Evolutionary conservation across 2,329 filamentous ascomycete genomes (phyloP).

Genomic region (Dryadomyces sulphureus): DNA sequence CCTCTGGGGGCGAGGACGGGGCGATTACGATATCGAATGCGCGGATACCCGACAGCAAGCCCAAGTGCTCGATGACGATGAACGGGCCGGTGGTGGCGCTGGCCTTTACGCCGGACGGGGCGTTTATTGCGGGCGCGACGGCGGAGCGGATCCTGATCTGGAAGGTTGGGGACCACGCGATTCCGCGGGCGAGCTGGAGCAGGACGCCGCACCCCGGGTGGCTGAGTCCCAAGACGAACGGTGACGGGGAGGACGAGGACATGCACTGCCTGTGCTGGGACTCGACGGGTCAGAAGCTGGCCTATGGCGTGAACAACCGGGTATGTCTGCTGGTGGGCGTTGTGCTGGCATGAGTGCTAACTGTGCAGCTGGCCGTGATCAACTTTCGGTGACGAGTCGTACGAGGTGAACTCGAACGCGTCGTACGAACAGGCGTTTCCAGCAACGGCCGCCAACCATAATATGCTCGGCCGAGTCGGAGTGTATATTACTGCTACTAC

Average conservation of each 20-base stretch:
- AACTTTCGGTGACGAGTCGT: conserved; percentile 10
- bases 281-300: conserved; percentile 43
- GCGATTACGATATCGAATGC: conserved; percentile 50
- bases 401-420: too few species aligned
- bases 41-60: conserved; percentile 35
- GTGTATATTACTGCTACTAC: conserved; percentile 4
- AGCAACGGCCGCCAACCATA: too few species aligned
- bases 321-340: conserved; percentile 25
- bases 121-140: conserved; percentile 47
- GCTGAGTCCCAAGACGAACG: conserved; percentile 39
- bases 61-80: conserved; percentile 47
- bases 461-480: neutral
- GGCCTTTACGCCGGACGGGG: conserved; percentile 48
- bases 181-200: conserved; percentile 47
- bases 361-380: conserved; percentile 11
- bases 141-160: conserved; percentile 45
- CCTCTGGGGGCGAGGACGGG: conserved; percentile 47
- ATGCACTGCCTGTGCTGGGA: conserved; percentile 50
- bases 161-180: conserved; percentile 44
- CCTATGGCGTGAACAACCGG: conserved; percentile 47
- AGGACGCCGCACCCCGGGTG: conserved; percentile 39
- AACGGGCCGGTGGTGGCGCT: conserved; percentile 38
- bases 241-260: conserved; percentile 42
- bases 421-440: too few species aligned
- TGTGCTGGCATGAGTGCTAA: neutral